Base-by-base conservation (phyloP, 1,284 basidiomycete genomes). In the Hymenochaete sp. region DNA sequence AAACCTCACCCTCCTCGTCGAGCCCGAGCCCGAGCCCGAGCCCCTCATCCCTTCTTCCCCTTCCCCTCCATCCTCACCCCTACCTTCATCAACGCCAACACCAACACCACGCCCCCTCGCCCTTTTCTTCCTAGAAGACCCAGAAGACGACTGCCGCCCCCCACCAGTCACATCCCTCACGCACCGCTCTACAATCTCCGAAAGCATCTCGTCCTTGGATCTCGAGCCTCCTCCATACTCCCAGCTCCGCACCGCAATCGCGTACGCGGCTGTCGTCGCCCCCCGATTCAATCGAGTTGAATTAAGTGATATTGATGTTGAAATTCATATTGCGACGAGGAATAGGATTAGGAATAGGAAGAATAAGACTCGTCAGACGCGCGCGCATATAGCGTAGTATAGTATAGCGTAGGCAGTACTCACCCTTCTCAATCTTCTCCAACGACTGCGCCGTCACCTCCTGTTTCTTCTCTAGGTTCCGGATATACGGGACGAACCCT, bases 391-490 rank as follows among this genome's bases (percentile, higher is more conserved):
- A 47, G 32, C 11, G 31, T 46, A 36, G 48, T 21, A 32, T 13
- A 33, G 9, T 37, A 31, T 24, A 39, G 8, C 3, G 36, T 27
- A n/a, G n/a, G n/a, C n/a, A 32, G 5, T 7, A 57, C 75, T 53
- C 53, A 93, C 93, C 89, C 57, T 86, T 79, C 72, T 98, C 95
- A 47, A 98, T 95, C 67, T 98, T 98, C 56, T 84, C 76, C 19
- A 98, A 67, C 8, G 89, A 93, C 53, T 88, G 79, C 3, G 74
- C 67, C 0, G 93, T 95, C 32, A 96, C 88, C 3, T 66, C 60
- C 59, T 97, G 91, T 66, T 98, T 98, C 66, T 90, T 93, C 38
- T 70, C 70, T 38, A 98, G 70, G 46, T 91, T 84, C 38, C 70
- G 67, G 38, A 87, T 68, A 55, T 79, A 71, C 1, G 82, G 79